A percentile compares a stretch with the other conserved stretches of the same genome.
Evolutionary conservation across 768 basidiomycete species (phyloP).

Genomic region (Inosperma sp.): DNA sequence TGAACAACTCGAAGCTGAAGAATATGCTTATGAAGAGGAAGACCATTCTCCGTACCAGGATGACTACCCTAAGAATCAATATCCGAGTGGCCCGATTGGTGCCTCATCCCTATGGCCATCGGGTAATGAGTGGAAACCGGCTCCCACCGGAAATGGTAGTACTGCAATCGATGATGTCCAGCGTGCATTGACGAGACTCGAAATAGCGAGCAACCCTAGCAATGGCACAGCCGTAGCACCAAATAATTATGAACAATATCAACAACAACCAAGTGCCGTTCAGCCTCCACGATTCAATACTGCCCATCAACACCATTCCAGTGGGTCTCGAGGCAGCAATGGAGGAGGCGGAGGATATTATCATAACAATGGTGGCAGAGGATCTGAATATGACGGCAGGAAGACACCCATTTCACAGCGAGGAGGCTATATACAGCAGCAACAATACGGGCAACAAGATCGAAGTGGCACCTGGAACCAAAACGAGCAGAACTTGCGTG

Average conservation of each 20-base stretch:
- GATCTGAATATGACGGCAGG: conserved; percentile 63
- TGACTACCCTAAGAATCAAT: conserved; percentile 45
- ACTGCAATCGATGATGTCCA: conserved; percentile 68
- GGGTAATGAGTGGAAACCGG: conserved; percentile 55
- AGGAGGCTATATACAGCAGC: conserved; percentile 40
- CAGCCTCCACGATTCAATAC: conserved; percentile 72
- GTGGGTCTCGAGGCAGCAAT: conserved; percentile 31
- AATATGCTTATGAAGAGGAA: conserved; percentile 44
- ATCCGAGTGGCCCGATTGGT: conserved; percentile 53
- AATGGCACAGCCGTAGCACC: conserved; percentile 14
- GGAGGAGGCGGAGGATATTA: conserved; percentile 16
- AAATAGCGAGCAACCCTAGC: conserved; percentile 46
- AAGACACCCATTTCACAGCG: conserved; percentile 49
- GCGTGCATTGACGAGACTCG: conserved; percentile 65
- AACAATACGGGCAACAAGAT: conserved; percentile 35
- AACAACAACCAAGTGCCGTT: conserved; percentile 45
- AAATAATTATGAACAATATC: conserved; percentile 29
- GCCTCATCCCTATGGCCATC: conserved; percentile 65
- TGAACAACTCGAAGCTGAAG: conserved; percentile 44
- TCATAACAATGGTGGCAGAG: conserved; percentile 37
- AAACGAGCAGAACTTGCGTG: conserved; percentile 52
- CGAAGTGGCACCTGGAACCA: conserved; percentile 50
- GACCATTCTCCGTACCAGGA: conserved; percentile 54
- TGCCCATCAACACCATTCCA: conserved; percentile 39
- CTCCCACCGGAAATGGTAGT: conserved; percentile 28